Evolutionary conservation across 2,329 filamentous ascomycete genomes (phyloP), one percentile per base, ranked within the genome.

Genomic region (Xylariales sp.): DNA sequence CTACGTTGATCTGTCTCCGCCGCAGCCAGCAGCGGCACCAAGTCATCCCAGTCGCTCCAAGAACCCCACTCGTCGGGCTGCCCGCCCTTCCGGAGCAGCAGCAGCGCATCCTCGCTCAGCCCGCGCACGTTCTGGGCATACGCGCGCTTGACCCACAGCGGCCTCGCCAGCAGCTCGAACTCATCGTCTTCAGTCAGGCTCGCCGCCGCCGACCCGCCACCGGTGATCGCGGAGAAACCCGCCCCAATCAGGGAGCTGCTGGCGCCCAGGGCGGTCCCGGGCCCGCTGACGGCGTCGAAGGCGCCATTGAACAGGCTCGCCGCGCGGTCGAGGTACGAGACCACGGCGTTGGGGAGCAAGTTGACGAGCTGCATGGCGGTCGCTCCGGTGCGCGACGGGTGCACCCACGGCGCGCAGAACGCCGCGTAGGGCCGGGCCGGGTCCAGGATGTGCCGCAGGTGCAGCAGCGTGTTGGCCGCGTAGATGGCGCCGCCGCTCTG

Each of bases 401-500:
- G 46, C 11, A 52, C 40, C 48, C 48, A 52, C 2, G 49, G 49
- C 3, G 41, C 30, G 6, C 34, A 33, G 7, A 41, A 37, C 8
- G 40, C 34, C 8, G 47, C 42, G 19, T 51, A 52, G n/a, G 51
- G 51, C 13, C 17, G 45, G 2, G 34, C 40, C 2, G 49, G 51
- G 23, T 49, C 44, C 11, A 53, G 48, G 5, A 51, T 15, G 31
- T 50, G 49, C 15, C 49, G 48, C 2, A 48, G 43, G 33, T 44
- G 41, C n/a, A 51, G 40, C 18, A 52, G 38, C 17, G 45, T 33
- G 40, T 53, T 50, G 37, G 52, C 42, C 3, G 43, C 46, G 36
- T 51, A 53, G 18, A 54, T 16, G 8, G 48, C 23, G 4, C 51
- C 50, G 17, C 21, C 42, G 29, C 49, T 54, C 31, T 52, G 47